These are phyloP conservation scores for Udeniomyces megalosporus DNA, from an alignment of 768 basidiomycete species.

Conservation along the genomic window DNA sequence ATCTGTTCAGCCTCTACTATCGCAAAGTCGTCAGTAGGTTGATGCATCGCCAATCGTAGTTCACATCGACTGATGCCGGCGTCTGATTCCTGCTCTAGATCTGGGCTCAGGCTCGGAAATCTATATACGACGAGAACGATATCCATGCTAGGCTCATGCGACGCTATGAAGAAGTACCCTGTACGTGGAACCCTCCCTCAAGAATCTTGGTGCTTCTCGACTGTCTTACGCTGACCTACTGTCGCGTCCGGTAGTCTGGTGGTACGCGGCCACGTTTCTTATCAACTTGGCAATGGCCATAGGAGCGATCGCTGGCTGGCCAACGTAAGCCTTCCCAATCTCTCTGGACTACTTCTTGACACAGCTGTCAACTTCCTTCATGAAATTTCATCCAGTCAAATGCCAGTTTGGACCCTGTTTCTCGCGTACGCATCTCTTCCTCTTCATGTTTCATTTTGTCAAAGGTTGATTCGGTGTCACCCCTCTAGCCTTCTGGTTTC, in stretches of 20 bases:
- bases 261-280: constrained; percentile 4
- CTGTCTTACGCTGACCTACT: too few relatives aligned
- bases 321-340: too few relatives aligned
- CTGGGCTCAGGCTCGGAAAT: constrained; percentile 3
- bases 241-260: background rate
- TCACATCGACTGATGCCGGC: background rate
- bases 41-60: background rate
- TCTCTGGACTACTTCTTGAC: too few relatives aligned
- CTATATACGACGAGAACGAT: constrained; percentile 7
- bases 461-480: background rate
- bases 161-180: constrained; percentile 5
- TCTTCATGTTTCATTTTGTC: too few relatives aligned
- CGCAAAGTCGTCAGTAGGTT: constrained; percentile 10
- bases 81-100: constrained; percentile 1
- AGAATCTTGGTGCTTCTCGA: too few relatives aligned
- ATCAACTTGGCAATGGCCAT: constrained; percentile 7
- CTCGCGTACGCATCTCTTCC: background rate
- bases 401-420: constrained; percentile 13
- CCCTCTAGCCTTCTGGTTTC: background rate
- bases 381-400: background rate
- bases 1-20: constrained; percentile 15
- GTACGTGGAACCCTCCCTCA: background rate
- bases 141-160: constrained; percentile 15
- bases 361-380: too few relatives aligned
- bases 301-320: background rate